These are phyloP conservation scores for Bryum argenteum DNA, from an alignment of 225 moss, liverwort and hornwort genomes.

Conservation along the genomic window DNA sequence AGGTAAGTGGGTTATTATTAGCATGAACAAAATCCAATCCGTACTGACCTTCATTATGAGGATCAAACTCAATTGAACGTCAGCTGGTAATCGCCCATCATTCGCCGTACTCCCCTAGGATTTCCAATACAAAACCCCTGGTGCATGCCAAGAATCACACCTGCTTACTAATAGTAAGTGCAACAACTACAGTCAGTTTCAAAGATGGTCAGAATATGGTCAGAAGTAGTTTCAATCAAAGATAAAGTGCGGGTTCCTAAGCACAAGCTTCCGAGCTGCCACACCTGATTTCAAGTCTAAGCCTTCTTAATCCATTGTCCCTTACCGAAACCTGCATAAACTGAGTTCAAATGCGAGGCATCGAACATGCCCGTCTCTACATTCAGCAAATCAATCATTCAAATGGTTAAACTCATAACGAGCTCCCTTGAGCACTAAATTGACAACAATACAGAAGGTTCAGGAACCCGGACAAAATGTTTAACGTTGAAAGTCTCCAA, in stretches of 20 bases:
- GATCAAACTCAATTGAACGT: slow-evolving; percentile 20
- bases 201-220: slow-evolving; percentile 19
- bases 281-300: neutral
- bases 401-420: neutral
- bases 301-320: neutral
- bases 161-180: slow-evolving; percentile 48
- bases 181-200: slow-evolving; percentile 20
- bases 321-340: neutral
- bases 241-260: slow-evolving; percentile 2
- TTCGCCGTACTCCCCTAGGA: neutral
- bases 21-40: slow-evolving; percentile 9
- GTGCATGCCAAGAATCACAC: slow-evolving; percentile 53
- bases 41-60: slow-evolving; percentile 44
- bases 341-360: slow-evolving; percentile 5
- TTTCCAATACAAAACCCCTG: slow-evolving; percentile 18
- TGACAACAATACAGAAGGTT: slow-evolving; percentile 2
- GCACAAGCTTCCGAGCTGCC: neutral
- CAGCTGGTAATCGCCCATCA: slow-evolving; percentile 26
- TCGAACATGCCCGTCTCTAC: neutral
- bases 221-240: slow-evolving; percentile 8
- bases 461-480: neutral
- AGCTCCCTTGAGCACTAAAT: neutral
- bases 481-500: neutral
- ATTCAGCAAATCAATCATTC: neutral
- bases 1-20: slow-evolving; percentile 4